These are phyloP conservation scores for Penicillium sp. DNA, from an alignment of 2,329 filamentous ascomycete species.

Conservation along the genomic window DNA sequence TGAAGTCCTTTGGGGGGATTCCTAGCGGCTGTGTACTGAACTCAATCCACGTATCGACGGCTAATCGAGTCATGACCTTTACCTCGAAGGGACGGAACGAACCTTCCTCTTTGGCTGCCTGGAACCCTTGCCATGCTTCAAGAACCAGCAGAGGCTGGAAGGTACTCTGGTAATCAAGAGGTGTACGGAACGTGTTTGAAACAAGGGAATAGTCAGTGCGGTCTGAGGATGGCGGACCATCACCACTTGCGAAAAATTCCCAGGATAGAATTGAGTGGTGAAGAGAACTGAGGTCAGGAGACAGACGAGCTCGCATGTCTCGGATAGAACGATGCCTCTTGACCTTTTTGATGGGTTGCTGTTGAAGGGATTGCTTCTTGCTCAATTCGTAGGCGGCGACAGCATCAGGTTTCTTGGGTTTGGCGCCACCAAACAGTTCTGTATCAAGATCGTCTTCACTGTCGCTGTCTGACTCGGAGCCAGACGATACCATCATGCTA, in stretches of 20 bases:
- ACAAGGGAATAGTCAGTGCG: constrained; percentile 74
- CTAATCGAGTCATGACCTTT: constrained; percentile 83
- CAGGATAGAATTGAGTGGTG: constrained; percentile 87
- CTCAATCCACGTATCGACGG: constrained; percentile 90
- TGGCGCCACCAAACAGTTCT: constrained; percentile 63
- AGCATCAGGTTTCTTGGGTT: constrained; percentile 40
- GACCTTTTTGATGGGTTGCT: constrained; percentile 78
- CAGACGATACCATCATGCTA: constrained; percentile 84
- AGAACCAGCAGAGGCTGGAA: constrained; percentile 89
- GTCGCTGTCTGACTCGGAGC: constrained; percentile 67
- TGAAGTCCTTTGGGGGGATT: constrained; percentile 68
- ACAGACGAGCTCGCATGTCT: constrained; percentile 89
- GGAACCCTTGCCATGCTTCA: constrained; percentile 94
- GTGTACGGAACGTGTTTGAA: constrained; percentile 73
- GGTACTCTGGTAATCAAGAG: constrained; percentile 78
- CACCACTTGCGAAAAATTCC: constrained; percentile 91
- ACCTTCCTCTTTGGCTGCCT: constrained; percentile 84
- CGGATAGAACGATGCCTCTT: constrained; percentile 80
- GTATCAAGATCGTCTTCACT: constrained; percentile 75
- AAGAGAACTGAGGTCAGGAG: constrained; percentile 81
- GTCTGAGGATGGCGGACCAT: constrained; percentile 75
- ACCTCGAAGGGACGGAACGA: constrained; percentile 80
- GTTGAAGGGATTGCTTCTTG: constrained; percentile 54
- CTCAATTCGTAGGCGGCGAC: constrained; percentile 51
- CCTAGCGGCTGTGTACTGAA: constrained; percentile 80